These are phyloP conservation scores for Blastosporella zonata DNA, from an alignment of 1,284 basidiomycete species.

Conservation along the genomic window DNA sequence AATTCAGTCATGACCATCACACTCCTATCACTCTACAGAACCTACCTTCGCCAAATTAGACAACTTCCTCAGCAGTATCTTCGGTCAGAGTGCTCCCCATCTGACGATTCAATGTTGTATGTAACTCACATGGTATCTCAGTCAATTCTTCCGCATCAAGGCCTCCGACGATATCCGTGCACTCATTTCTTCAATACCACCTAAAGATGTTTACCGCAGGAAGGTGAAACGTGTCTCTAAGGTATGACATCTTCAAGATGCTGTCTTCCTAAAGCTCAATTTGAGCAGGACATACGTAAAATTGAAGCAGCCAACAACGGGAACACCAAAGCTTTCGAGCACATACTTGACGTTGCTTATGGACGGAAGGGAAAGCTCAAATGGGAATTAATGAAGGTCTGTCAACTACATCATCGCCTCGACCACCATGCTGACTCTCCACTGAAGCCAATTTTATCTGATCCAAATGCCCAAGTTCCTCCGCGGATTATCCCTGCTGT, in stretches of 20 bases:
- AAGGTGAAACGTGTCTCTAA: constrained; percentile 51
- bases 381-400: constrained; percentile 62
- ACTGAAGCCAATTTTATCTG: constrained; percentile 50
- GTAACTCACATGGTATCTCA: constrained; percentile 29
- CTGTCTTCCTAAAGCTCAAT: constrained; percentile 3
- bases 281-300: constrained; percentile 49
- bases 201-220: constrained; percentile 27
- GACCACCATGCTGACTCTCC: constrained; percentile 6
- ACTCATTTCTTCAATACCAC: constrained; percentile 31
- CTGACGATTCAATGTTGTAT: background rate
- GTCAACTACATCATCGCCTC: constrained; percentile 9
- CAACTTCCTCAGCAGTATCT: constrained; percentile 58
- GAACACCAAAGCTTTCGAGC: constrained; percentile 48
- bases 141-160: constrained; percentile 65
- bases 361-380: constrained; percentile 69
- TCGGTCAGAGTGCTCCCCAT: constrained; percentile 36
- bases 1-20: constrained; percentile 10
- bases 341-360: constrained; percentile 74
- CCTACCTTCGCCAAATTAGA: constrained; percentile 49
- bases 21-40: constrained; percentile 48
- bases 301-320: constrained; percentile 59
- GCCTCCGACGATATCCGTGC: constrained; percentile 55
- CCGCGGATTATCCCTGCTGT: constrained; percentile 48
- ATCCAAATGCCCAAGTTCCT: constrained; percentile 38
- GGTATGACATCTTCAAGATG: constrained; percentile 31